Conservation (phyloP, 139 green algal genomes). For the Coccomyxa sp. region DNA sequence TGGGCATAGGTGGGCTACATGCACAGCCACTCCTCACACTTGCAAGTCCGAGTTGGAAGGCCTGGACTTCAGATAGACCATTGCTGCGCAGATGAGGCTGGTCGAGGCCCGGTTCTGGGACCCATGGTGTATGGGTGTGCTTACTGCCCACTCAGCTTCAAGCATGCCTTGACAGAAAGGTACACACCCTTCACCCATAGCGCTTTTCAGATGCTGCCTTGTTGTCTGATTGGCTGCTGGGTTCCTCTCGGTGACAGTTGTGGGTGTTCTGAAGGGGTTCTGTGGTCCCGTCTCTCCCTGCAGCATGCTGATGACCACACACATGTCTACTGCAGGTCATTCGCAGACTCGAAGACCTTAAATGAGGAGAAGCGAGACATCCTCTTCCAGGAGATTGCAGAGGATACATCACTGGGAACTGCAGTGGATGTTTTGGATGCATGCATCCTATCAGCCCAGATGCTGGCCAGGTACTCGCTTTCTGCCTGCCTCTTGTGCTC, state of each 20-base stretch:
- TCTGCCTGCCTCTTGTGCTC: neutral
- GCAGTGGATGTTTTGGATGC: slow-evolving; percentile 64
- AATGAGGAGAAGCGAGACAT: slow-evolving; percentile 57
- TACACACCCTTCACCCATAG: neutral
- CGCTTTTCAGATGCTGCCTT: too few relatives aligned
- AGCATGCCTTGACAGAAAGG: slow-evolving; percentile 28
- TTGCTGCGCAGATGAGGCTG: slow-evolving; percentile 73
- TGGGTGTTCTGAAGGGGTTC: neutral
- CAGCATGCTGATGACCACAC: neutral
- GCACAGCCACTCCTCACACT: too few relatives aligned
- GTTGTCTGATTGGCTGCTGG: too few relatives aligned
- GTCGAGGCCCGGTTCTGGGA: slow-evolving; percentile 82
- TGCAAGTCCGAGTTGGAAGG: neutral
- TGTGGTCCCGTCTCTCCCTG: neutral
- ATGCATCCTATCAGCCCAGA: slow-evolving; percentile 57
- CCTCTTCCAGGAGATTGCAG: slow-evolving; percentile 60
- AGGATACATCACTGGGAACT: slow-evolving; percentile 51
- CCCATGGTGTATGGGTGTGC: slow-evolving; percentile 83
- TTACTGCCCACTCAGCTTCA: slow-evolving; percentile 27
- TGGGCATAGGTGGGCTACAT: slow-evolving; percentile 68
- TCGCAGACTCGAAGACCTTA: slow-evolving; percentile 81
- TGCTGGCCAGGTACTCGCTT: slow-evolving; percentile 48
- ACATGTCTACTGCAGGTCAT: slow-evolving; percentile 25
- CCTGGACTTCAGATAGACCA: neutral
- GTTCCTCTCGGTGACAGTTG: too few relatives aligned